Conservation (phyloP, 2,329 filamentous ascomycete genomes). For the Diaporthe vaccinii region DNA sequence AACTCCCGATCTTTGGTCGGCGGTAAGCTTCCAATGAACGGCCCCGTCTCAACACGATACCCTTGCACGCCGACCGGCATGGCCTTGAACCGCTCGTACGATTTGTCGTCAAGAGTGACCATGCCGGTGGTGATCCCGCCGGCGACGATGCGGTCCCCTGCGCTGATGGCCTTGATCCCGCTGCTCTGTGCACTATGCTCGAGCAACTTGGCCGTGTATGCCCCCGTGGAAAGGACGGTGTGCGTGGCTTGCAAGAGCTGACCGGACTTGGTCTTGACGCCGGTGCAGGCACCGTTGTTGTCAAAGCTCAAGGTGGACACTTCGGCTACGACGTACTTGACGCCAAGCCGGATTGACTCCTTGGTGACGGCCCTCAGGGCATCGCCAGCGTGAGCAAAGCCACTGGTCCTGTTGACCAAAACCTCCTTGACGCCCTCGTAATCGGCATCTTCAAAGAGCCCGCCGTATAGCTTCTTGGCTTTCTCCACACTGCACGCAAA, state of each 20-base stretch:
- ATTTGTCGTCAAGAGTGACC: conserved; percentile 63
- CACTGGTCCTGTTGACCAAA: conserved; percentile 71
- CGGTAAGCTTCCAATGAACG: conserved; percentile 70
- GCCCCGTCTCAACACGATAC: conserved; percentile 52
- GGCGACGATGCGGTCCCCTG: conserved; percentile 68
- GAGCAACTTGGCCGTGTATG: conserved; percentile 69
- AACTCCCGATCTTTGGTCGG: conserved; percentile 64
- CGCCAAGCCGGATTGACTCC: conserved; percentile 65
- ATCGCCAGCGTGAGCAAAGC: conserved; percentile 75
- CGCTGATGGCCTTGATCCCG: conserved; percentile 61
- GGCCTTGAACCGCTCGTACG: conserved; percentile 58
- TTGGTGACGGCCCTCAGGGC: conserved; percentile 67
- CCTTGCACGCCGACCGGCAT: conserved; percentile 65
- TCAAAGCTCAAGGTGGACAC: conserved; percentile 63
- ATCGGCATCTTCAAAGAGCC: conserved; percentile 71
- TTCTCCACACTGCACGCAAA: conserved; percentile 50
- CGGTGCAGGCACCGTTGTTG: conserved; percentile 57
- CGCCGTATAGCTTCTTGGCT: conserved; percentile 65
- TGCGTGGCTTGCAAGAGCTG: conserved; percentile 61
- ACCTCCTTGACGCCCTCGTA: conserved; percentile 72
- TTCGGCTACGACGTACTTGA: conserved; percentile 70
- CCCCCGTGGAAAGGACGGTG: conserved; percentile 68
- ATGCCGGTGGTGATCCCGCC: conserved; percentile 72
- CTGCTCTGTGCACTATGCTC: conserved; percentile 64
- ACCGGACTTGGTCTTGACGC: conserved; percentile 63